Percentiles rank a stretch among this genome's conserved stretches.
Conservation (phyloP, 805 yeast species). For the Citeromyces nyonsensis region DNA sequence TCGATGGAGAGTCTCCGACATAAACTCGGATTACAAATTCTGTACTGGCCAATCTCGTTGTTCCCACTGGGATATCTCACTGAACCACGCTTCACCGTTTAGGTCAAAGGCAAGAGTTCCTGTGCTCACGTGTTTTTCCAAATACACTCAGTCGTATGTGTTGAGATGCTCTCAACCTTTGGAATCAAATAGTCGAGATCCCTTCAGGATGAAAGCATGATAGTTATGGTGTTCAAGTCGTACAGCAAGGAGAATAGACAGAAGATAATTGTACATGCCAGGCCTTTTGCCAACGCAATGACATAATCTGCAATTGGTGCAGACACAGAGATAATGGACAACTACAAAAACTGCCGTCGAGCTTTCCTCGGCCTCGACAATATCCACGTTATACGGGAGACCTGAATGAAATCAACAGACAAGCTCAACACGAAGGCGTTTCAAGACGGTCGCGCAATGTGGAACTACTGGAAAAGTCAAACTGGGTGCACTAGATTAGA, state of each 20-base stretch:
- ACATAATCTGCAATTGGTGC: constrained; percentile 96
- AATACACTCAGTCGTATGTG: constrained; percentile 57
- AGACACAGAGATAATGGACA: constrained; percentile 90
- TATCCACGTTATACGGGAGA: constrained; percentile 89
- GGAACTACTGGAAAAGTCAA: constrained; percentile 43
- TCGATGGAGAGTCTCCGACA: constrained; percentile 53
- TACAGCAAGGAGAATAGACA: constrained; percentile 14
- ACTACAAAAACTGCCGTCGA: constrained; percentile 57
- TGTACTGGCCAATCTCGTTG: constrained; percentile 42
- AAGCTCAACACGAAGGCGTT: constrained; percentile 56
- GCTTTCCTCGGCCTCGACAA: constrained; percentile 85
- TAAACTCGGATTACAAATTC: constrained; percentile 52
- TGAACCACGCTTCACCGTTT: constrained; percentile 72
- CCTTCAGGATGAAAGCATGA: constrained; percentile 77
- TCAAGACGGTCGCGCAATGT: constrained; percentile 29
- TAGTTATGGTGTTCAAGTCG: constrained; percentile 57
- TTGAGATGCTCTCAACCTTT: constrained; percentile 88
- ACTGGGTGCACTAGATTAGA: constrained; percentile 67
- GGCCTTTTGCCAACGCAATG: constrained; percentile 90
- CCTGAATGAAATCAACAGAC: constrained; percentile 46
- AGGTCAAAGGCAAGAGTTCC: constrained; percentile 83
- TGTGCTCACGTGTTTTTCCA: constrained; percentile 60
- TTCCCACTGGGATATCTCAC: constrained; percentile 68
- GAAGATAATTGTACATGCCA: constrained; percentile 63
- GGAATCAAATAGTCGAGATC: constrained; percentile 75